Conservation (phyloP, 2,329 filamentous ascomycete genomes). For the Trichoderma sp. region DNA sequence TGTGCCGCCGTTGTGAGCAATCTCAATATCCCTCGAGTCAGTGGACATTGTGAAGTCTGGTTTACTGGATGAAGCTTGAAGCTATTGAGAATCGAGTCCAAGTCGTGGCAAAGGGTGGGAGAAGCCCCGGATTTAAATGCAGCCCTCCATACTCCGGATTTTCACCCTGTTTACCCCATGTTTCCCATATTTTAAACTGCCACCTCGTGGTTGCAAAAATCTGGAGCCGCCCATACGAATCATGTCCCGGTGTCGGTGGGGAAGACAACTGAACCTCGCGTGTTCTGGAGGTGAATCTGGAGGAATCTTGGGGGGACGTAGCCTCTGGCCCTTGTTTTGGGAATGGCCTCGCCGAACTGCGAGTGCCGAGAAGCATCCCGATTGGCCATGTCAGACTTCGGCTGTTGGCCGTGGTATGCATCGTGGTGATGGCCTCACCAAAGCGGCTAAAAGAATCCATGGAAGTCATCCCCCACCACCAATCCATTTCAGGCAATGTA, state of each 20-base stretch:
- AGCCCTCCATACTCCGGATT: slow-evolving; percentile 5
- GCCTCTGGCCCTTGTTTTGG: slow-evolving; percentile 19
- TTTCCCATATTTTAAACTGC: slow-evolving; percentile 17
- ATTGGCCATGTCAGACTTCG: slow-evolving; percentile 1
- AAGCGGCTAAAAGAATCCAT: slow-evolving; percentile 2
- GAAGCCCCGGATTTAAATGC: slow-evolving; percentile 16
- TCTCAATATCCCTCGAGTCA: slow-evolving; percentile 19
- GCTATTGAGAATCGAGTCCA: neutral
- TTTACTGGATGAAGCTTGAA: neutral
- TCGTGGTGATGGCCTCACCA: neutral
- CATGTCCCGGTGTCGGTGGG: slow-evolving; percentile 11
- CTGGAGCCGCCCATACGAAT: slow-evolving; percentile 12
- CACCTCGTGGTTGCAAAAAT: slow-evolving; percentile 5
- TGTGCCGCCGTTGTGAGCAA: slow-evolving; percentile 8
- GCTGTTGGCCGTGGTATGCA: slow-evolving; percentile 1
- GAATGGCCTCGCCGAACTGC: neutral
- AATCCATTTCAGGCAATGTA: neutral
- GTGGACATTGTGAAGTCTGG: slow-evolving; percentile 15
- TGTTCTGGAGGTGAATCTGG: slow-evolving; percentile 3
- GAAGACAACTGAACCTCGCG: neutral
- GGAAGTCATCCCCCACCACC: neutral
- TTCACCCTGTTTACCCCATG: slow-evolving; percentile 16
- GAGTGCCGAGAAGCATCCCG: slow-evolving; percentile 1
- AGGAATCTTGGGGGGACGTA: slow-evolving; percentile 13
- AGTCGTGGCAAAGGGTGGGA: neutral